phyloP scores from a whole-genome alignment of 441 rosid species.

The Adansonia madagascariensis region DNA sequence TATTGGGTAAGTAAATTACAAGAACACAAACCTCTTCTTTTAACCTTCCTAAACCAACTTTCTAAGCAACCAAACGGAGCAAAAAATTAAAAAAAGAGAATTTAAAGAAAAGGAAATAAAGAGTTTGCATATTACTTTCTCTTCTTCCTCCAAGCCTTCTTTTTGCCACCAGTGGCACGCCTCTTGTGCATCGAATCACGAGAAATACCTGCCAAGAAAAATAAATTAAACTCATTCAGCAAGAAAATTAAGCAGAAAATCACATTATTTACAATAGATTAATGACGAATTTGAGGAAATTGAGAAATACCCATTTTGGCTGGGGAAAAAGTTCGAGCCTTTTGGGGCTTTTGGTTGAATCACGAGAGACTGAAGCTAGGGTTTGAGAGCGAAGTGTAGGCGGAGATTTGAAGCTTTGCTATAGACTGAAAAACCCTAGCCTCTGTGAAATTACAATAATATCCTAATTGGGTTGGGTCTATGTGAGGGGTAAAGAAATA shows the following conservation, averaged over 20 bases:
- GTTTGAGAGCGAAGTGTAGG: neutral
- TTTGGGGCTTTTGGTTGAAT: neutral
- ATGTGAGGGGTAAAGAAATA: neutral
- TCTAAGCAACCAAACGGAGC: neutral
- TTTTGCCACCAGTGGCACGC: slow-evolving; percentile 82
- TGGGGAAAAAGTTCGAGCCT: neutral
- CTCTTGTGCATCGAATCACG: slow-evolving; percentile 87
- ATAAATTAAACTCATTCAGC: neutral
- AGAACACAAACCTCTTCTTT: too few relatives aligned
- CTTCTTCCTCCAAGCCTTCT: slow-evolving; percentile 82
- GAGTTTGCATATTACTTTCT: slow-evolving; percentile 43
- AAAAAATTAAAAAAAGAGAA: neutral
- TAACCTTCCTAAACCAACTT: neutral
- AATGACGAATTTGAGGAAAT: neutral
- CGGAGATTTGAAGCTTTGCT: slow-evolving; percentile 5
- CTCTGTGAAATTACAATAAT: slow-evolving; percentile 24
- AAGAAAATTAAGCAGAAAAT: neutral
- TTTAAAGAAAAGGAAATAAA: neutral
- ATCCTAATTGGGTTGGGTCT: neutral
- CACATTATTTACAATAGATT: neutral
- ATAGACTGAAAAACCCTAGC: slow-evolving; percentile 34
- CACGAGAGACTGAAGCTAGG: slow-evolving; percentile 7
- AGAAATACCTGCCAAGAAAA: slow-evolving; percentile 52
- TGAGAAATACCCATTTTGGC: slow-evolving; percentile 46
- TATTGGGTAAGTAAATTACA: neutral